Evolutionary conservation across 1,139 yeast genomes (phyloP).

Genomic region (Saccharomyces hybrid): DNA sequence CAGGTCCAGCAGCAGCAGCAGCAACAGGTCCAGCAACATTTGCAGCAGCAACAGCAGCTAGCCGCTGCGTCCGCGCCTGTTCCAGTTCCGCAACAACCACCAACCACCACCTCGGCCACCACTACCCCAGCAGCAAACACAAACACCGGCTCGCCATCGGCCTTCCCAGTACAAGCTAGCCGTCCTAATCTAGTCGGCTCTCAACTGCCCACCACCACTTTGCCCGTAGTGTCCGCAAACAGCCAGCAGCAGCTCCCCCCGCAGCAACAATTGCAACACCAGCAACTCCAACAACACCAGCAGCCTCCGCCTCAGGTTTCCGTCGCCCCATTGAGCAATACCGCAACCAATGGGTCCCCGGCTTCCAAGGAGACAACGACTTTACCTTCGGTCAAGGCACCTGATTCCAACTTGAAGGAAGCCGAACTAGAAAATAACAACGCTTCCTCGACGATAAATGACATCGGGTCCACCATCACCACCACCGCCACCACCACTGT

Average conservation of each 20-base stretch:
- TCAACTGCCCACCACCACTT: not conserved
- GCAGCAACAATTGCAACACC: constrained; percentile 27
- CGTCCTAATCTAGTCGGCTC: not conserved
- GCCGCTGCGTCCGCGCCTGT: not conserved
- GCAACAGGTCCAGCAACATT: constrained; percentile 6
- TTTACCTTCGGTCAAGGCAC: not conserved
- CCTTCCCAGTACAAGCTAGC: not conserved
- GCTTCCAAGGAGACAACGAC: not conserved
- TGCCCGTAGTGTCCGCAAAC: not conserved
- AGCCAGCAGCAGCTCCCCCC: constrained; percentile 1
- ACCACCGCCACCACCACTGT: not conserved
- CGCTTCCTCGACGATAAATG: not conserved
- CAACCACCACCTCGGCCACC: not conserved
- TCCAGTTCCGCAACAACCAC: not conserved
- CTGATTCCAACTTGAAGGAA: not conserved
- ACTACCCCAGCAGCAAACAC: not conserved
- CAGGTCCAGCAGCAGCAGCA: constrained; percentile 30
- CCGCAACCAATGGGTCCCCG: constrained; percentile 18
- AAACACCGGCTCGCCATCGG: not conserved
- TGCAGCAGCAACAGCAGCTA: constrained; percentile 13
- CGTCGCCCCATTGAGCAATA: constrained; percentile 19
- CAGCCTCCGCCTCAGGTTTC: constrained; percentile 14
- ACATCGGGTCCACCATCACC: not conserved
- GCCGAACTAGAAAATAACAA: not conserved
- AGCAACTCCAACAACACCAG: constrained; percentile 15